Evolutionary conservation across 805 yeast genomes (phyloP), one percentile per base, ranked within the genome.

Genomic region (Cyberlindnera bimundalis): DNA sequence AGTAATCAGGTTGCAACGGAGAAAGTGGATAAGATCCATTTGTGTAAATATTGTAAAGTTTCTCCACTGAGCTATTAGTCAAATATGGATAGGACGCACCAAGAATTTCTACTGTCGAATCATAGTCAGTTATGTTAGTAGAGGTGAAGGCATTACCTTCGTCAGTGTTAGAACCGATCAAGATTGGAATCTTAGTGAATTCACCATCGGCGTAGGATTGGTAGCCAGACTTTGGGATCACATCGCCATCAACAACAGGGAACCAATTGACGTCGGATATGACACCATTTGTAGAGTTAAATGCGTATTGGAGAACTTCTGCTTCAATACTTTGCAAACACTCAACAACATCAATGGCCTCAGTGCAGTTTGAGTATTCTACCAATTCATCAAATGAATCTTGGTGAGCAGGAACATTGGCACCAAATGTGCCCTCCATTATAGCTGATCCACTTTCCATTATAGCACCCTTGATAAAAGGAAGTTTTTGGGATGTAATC

Each of bases 101-200:
- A 15, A 38, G 11, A 12, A 31, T 16, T 6, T 39, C 37, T 14
- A 29, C 15, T 6, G 46, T 32, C 10, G 36, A 31, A 4, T 40
- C 33, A 12, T n/a, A 20, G 29, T 35, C 33, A 2, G 39, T 33
- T 13, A 40, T 27, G n/a, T 40, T 25, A 6, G 35, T 6, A 17
- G 25, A 6, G 10, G 38, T 7, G 28, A 50, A 48, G 5, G 21
- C 26, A 12, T 37, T 31, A 9, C 58, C 58, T 16, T 53, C 52
- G 27, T 55, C 58, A 10, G 56, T 45, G 34, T 48, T 52, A 4
- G 51, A 39, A 2, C 60, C 60, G 16, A 55, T 48, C 16, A 55
- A 35, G 3, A 53, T 24, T 10, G 55, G 53, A 21, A 50, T 49
- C 27, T 52, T 48, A 12, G 48, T 45, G 30, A 39, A 48, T 10